These are phyloP conservation scores for Bonia amplexicaulis DNA, from an alignment of 176 grass and related monocot species.

Conservation along the genomic window DNA sequence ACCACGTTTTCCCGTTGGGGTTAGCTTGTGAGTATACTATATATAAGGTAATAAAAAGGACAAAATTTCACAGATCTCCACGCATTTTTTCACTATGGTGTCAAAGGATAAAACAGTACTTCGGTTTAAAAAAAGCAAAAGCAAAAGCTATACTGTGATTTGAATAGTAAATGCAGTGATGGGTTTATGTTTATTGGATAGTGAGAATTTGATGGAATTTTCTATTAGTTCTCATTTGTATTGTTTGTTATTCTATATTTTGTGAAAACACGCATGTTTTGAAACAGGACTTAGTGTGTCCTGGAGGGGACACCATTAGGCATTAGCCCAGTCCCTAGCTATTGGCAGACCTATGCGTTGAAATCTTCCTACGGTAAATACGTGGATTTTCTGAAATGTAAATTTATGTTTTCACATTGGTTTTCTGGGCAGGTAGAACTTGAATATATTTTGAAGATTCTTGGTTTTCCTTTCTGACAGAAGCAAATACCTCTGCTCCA, in stretches of 20 bases:
- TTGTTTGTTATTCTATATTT: background rate
- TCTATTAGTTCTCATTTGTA: background rate
- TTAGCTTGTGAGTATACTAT: background rate
- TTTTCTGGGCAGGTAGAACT: too few species aligned
- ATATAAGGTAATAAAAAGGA: background rate
- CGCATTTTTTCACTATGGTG: background rate
- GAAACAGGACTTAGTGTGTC: background rate
- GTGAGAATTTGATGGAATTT: background rate
- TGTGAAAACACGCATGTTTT: background rate
- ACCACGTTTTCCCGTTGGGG: background rate
- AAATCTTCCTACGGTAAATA: too few species aligned
- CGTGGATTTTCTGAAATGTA: too few species aligned
- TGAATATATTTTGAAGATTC: too few species aligned
- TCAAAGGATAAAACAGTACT: background rate
- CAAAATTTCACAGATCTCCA: background rate
- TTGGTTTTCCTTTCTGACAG: too few species aligned
- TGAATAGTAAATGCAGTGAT: background rate
- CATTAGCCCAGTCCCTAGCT: background rate
- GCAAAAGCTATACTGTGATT: background rate
- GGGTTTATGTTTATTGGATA: background rate
- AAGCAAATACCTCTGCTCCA: too few species aligned
- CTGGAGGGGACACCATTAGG: background rate
- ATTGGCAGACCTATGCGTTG: background rate
- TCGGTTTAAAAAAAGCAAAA: too few species aligned
- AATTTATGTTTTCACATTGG: too few species aligned